A percentile compares a stretch with the other conserved stretches of the same genome.
Conservation (phyloP, 345 rosid species). For the Salix brachista region DNA sequence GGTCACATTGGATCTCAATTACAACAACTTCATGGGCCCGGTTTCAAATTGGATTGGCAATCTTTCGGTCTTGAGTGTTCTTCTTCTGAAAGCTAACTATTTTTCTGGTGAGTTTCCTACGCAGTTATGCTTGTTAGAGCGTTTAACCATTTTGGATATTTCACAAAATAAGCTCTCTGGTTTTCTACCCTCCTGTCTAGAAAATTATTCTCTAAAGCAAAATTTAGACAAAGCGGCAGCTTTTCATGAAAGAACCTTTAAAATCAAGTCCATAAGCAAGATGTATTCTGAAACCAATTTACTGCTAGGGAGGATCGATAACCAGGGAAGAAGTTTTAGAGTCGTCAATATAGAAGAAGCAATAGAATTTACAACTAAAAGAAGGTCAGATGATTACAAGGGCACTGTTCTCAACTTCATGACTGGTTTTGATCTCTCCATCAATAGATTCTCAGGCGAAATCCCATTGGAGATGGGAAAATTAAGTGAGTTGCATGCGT, state of each 20-base stretch:
- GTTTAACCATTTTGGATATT: conserved; percentile 17
- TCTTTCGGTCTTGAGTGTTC: neutral
- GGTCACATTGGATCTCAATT: conserved; percentile 7
- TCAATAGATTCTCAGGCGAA: neutral
- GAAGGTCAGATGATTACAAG: neutral
- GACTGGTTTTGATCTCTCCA: neutral
- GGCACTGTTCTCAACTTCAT: neutral
- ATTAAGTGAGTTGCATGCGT: neutral
- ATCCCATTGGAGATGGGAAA: neutral
- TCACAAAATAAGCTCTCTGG: conserved; percentile 9
- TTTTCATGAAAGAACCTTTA: too few relatives aligned
- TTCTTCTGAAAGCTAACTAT: conserved; percentile 18
- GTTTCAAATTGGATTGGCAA: conserved; percentile 22
- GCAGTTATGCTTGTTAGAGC: conserved; percentile 1
- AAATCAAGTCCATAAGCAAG: too few relatives aligned
- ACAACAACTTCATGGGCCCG: conserved; percentile 4
- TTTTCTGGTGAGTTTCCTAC: conserved; percentile 14
- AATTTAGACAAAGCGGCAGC: neutral
- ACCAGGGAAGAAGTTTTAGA: too few relatives aligned
- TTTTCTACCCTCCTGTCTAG: conserved; percentile 5
- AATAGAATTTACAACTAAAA: neutral
- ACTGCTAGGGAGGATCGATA: neutral
- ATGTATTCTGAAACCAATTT: neutral
- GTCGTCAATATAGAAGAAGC: neutral
- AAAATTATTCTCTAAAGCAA: neutral